Base-by-base conservation (phyloP, 129 eudicot species). In the Ambrosia artemisiifolia region DNA sequence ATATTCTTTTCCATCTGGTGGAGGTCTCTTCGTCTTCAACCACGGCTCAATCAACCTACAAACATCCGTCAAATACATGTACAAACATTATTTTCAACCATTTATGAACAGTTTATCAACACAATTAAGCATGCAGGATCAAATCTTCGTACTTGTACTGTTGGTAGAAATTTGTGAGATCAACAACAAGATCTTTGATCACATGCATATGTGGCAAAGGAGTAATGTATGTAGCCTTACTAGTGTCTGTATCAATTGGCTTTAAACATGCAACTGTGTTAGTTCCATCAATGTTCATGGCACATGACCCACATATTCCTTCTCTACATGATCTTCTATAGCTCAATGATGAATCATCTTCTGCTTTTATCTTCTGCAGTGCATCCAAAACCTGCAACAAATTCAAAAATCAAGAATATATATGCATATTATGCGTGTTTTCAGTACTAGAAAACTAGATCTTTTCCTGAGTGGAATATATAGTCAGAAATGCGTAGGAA, bases 251-350 rank as follows among this genome's bases (percentile, higher is more conserved):
- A 49, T 93, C 95, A n/a, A 93, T 89, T 9, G 96, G 90, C 77
- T 87, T 89, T 13, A 93, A 89, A 71, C 98, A 93, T 35, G 98
- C 98, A 28, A 93, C 96, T 13, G 96, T 93, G 60, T 89, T 93
- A 0, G 82, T 82, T 6, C 95, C 98, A 65, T 91, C 91, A 13
- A 92, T 92, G 80, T 89, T 92, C 95, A 93, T 87, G 3, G 96
- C 76, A 66, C 98, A 89, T 3, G 98, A 93, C 44, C 95, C 98
- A 66, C 96, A 93, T 68, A 89, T 93, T 19, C 96, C 98, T 80
- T 93, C 98, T 62, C 98, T 85, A 44, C 96, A 89, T 46, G 98
- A 89, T 81, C 98, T 86, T 72, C 96, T 85, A 17, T 89, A 93
- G 48, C 85, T 87, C 83, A 87, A 78, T 67, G 66, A 80, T 16